A percentile compares a stretch with the other conserved stretches of the same genome.
Evolutionary conservation across 169 alveolate species (phyloP).

Genomic region (Eimeria necatrix): DNA sequence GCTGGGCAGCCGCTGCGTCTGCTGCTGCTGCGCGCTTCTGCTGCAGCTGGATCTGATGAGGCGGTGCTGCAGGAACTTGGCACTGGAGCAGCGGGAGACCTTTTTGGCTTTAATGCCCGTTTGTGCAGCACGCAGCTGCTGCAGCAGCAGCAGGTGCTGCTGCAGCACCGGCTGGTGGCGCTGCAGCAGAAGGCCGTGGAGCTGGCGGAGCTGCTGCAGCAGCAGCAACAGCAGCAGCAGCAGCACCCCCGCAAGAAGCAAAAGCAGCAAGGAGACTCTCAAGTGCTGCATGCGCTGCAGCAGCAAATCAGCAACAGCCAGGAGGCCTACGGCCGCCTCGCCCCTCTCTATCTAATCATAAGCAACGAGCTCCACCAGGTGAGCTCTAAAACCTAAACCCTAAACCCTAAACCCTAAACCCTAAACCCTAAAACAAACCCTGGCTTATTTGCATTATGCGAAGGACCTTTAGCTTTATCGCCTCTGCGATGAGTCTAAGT

Average conservation of each 20-base stretch:
- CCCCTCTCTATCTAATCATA: slow-evolving; percentile 29
- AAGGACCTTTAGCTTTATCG: no score
- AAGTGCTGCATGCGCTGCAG: slow-evolving; percentile 65
- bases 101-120: slow-evolving; percentile 28
- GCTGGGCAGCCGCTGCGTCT: background rate
- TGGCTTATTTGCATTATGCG: no score
- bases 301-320: slow-evolving; percentile 73
- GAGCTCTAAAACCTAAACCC: slow-evolving; percentile 42
- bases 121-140: slow-evolving; percentile 60
- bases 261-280: slow-evolving; percentile 59
- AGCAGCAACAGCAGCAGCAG: slow-evolving; percentile 60
- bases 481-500: no score
- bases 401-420: background rate
- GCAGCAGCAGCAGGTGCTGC: slow-evolving; percentile 76
- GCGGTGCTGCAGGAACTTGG: slow-evolving; percentile 62
- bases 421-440: background rate
- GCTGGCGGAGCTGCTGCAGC: slow-evolving; percentile 66
- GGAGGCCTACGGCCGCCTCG: slow-evolving; percentile 27
- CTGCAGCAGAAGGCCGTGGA: slow-evolving; percentile 73
- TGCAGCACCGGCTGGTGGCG: slow-evolving; percentile 65
- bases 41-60: slow-evolving; percentile 52
- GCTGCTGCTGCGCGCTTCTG: slow-evolving; percentile 17
- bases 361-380: slow-evolving; percentile 66
- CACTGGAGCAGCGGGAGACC: slow-evolving; percentile 10
- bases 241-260: slow-evolving; percentile 7